A percentile compares a stretch with the other conserved stretches of the same genome.
These are phyloP conservation scores for Glycine latifolia DNA, from an alignment of 306 rosid genomes.

Conservation along the genomic window DNA sequence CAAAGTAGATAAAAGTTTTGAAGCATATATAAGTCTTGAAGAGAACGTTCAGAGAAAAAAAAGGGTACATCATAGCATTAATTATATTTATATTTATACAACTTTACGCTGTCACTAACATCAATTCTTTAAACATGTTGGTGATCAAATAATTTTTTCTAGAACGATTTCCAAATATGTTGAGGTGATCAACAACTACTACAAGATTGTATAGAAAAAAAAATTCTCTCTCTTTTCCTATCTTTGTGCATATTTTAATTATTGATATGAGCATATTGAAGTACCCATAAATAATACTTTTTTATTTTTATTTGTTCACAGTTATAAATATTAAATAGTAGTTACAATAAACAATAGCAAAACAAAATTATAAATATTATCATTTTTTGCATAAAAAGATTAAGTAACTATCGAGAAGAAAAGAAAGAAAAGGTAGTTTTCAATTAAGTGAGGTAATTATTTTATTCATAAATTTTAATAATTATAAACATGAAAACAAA, in stretches of 20 bases:
- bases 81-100: no score
- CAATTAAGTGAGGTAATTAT: neutral
- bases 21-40: neutral
- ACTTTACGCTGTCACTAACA: no score
- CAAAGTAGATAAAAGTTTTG: neutral
- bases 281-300: no score
- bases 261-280: no score
- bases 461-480: neutral
- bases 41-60: no score
- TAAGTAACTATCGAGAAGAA: neutral
- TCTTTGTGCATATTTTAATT: no score
- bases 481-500: neutral
- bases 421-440: neutral
- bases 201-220: no score
- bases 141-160: neutral
- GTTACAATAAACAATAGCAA: neutral
- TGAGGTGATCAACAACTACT: neutral
- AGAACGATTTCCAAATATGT: constrained; percentile 17
- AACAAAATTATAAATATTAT: neutral
- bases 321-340: no score
- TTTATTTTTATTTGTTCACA: no score
- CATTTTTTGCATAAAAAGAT: neutral
- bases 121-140: no score
- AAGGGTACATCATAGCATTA: no score
- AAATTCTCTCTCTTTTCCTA: no score